phyloP scores from a whole-genome alignment of 2,329 filamentous ascomycete species.

The Phialemoniopsis sp. region DNA sequence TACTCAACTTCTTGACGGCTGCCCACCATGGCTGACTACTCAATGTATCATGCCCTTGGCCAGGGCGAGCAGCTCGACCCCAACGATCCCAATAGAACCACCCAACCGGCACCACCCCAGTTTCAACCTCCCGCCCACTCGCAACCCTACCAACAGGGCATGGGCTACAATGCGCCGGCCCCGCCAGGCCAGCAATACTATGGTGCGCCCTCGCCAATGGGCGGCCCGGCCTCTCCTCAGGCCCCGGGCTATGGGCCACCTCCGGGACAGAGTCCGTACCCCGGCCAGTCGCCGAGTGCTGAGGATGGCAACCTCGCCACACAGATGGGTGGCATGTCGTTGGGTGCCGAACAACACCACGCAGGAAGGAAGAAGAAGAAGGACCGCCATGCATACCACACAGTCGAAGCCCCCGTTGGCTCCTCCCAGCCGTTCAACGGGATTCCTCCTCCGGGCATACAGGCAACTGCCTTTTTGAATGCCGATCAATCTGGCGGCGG shows the following conservation, averaged over 20 bases:
- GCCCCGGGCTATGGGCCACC: constrained; percentile 24
- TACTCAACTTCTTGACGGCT: not conserved
- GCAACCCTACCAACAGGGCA: constrained; percentile 47
- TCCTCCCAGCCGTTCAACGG: constrained; percentile 68
- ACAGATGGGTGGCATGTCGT: constrained; percentile 75
- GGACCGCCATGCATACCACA: constrained; percentile 89
- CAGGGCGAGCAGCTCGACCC: constrained; percentile 46
- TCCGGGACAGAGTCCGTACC: constrained; percentile 20
- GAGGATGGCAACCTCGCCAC: constrained; percentile 53
- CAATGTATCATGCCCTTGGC: constrained; percentile 47
- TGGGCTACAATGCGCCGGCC: constrained; percentile 30
- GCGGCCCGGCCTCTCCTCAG: constrained; percentile 15
- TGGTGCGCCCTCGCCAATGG: constrained; percentile 21
- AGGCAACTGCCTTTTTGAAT: constrained; percentile 56
- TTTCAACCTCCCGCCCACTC: constrained; percentile 52
- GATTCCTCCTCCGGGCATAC: constrained; percentile 53
- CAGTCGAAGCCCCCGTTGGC: constrained; percentile 67
- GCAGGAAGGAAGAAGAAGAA: constrained; percentile 77
- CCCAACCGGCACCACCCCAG: constrained; percentile 30
- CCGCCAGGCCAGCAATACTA: constrained; percentile 33
- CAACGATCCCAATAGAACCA: constrained; percentile 43
- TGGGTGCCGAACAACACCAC: constrained; percentile 51
- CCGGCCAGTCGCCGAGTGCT: constrained; percentile 24
- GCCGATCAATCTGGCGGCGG: constrained; percentile 40
- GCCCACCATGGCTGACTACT: constrained; percentile 33